Evolutionary conservation across 768 basidiomycete species (phyloP).

Genomic region (Rhizopogon rudus): DNA sequence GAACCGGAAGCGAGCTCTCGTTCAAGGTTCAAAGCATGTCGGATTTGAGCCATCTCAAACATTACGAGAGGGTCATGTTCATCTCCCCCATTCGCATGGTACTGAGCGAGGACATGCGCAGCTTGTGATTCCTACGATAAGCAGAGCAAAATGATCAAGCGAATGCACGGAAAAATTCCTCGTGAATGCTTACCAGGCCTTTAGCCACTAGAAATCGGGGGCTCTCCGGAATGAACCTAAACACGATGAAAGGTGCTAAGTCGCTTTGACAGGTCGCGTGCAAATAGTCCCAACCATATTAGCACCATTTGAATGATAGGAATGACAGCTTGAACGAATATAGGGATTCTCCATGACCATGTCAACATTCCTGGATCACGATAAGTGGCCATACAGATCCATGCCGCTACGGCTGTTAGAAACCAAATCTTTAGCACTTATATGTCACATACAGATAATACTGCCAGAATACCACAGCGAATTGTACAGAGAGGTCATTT

Average conservation of each 20-base stretch:
- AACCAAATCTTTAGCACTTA: not conserved
- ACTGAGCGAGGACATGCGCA: slow-evolving; percentile 56
- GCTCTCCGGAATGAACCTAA: slow-evolving; percentile 63
- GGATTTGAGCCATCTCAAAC: slow-evolving; percentile 59
- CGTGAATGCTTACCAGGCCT: slow-evolving; percentile 39
- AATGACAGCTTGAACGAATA: slow-evolving; percentile 54
- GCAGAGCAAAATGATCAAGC: not conserved
- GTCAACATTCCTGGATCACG: slow-evolving; percentile 28
- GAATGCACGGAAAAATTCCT: not conserved
- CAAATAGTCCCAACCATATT: slow-evolving; percentile 38
- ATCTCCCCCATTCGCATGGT: slow-evolving; percentile 61
- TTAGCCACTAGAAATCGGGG: slow-evolving; percentile 63
- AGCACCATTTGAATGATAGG: slow-evolving; percentile 52
- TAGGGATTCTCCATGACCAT: slow-evolving; percentile 67
- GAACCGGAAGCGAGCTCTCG: slow-evolving; percentile 45
- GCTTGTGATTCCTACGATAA: slow-evolving; percentile 50
- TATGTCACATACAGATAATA: slow-evolving; percentile 38
- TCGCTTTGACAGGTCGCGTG: not conserved
- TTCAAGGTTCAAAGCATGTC: slow-evolving; percentile 62
- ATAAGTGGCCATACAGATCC: slow-evolving; percentile 43
- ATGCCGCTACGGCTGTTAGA: slow-evolving; percentile 29
- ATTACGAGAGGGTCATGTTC: slow-evolving; percentile 52
- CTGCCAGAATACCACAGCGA: slow-evolving; percentile 73
- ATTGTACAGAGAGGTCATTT: slow-evolving; percentile 64
- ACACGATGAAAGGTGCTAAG: not conserved